These are phyloP conservation scores for Tylopilus sp. DNA, from an alignment of 768 basidiomycete species.

Conservation along the genomic window DNA sequence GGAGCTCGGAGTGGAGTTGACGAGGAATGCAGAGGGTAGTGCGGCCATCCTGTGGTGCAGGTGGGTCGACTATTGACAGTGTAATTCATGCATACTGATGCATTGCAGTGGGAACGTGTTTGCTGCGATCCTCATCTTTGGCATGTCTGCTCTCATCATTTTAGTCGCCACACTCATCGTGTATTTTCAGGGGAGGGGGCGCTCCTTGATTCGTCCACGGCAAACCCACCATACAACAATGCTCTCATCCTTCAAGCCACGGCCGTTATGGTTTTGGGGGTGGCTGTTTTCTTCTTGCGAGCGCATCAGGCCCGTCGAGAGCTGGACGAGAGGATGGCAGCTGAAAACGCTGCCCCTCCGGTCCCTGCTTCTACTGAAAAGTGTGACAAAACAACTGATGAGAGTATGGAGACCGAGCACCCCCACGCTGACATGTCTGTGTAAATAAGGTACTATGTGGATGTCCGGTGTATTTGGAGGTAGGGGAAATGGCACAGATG, in stretches of 20 bases:
- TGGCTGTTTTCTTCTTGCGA: slow-evolving; percentile 46
- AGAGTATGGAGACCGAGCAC: background rate
- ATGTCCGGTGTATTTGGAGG: background rate
- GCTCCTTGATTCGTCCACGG: slow-evolving; percentile 57
- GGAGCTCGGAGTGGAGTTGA: slow-evolving; percentile 78
- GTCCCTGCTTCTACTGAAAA: background rate
- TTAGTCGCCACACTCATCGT: background rate
- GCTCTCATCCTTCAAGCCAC: slow-evolving; percentile 66
- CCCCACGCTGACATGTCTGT: background rate
- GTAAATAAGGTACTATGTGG: background rate
- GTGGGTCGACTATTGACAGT: slow-evolving; percentile 37
- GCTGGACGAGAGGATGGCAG: slow-evolving; percentile 53
- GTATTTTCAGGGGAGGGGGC: slow-evolving; percentile 53
- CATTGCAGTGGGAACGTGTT: slow-evolving; percentile 58
- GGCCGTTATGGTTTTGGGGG: slow-evolving; percentile 39
- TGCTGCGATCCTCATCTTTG: slow-evolving; percentile 57
- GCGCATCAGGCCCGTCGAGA: slow-evolving; percentile 64
- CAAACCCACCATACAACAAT: slow-evolving; percentile 64
- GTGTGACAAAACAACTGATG: background rate
- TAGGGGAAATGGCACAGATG: background rate
- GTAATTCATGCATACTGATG: background rate
- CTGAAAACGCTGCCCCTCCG: background rate
- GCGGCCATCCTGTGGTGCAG: slow-evolving; percentile 74
- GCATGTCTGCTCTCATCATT: slow-evolving; percentile 36
- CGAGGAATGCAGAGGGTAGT: slow-evolving; percentile 75